Percentiles rank a stretch among this genome's conserved stretches.
These are phyloP conservation scores for Globisporangium paddicum DNA, from an alignment of 352 stramenopile genomes.

Conservation along the genomic window DNA sequence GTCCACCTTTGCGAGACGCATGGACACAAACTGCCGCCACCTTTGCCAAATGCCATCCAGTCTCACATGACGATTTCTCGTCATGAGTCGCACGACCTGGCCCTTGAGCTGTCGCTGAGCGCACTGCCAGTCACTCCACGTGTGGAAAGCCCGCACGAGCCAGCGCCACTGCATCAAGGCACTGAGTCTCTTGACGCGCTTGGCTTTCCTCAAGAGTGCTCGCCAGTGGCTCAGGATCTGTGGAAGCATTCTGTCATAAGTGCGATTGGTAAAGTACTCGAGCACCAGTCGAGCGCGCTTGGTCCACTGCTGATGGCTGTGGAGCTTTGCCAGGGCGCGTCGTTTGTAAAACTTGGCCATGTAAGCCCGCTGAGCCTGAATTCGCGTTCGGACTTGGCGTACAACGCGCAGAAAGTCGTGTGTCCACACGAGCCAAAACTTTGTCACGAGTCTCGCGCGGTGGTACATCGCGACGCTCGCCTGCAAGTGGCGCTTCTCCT, in stretches of 20 bases:
- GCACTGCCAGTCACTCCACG: slow-evolving; percentile 2
- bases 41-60: slow-evolving; percentile 4
- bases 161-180: not conserved
- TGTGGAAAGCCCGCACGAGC: not conserved
- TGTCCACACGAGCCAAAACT: slow-evolving; percentile 54
- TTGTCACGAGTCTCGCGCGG: slow-evolving; percentile 46
- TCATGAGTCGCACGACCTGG: not conserved
- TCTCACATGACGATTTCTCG: not conserved
- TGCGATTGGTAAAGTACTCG: slow-evolving; percentile 32
- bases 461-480: slow-evolving; percentile 43
- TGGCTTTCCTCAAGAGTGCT: not conserved
- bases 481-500: slow-evolving; percentile 35
- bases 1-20: slow-evolving; percentile 6
- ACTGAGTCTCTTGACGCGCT: slow-evolving; percentile 2
- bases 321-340: slow-evolving; percentile 13
- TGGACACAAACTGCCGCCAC: slow-evolving; percentile 18
- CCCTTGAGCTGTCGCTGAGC: not conserved
- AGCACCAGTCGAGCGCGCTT: slow-evolving; percentile 33
- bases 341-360: slow-evolving; percentile 7
- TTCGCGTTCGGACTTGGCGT: not conserved
- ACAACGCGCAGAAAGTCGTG: slow-evolving; percentile 33
- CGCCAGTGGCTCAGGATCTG: slow-evolving; percentile 17
- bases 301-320: slow-evolving; percentile 1
- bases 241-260: slow-evolving; percentile 20
- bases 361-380: not conserved